phyloP scores from a whole-genome alignment of 805 yeast genomes.

The Priceomyces castillae region DNA sequence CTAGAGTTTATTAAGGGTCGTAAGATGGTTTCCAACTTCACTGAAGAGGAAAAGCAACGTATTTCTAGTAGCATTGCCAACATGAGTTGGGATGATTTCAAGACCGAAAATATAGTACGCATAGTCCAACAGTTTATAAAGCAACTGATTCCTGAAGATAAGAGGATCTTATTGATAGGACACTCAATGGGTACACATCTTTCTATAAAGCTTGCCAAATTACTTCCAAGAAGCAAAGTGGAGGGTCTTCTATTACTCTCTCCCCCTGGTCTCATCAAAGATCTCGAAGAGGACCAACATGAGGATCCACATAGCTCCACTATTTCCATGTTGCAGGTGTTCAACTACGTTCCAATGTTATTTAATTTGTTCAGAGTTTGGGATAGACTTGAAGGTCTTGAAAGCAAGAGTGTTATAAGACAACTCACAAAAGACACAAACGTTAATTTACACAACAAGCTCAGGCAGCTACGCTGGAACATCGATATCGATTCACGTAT shows the following conservation, averaged over 20 bases:
- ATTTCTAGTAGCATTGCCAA: conserved; percentile 27
- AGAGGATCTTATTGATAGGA: conserved; percentile 53
- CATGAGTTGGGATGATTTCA: conserved; percentile 42
- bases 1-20: conserved; percentile 11
- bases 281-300: conserved; percentile 9
- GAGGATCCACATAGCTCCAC: conserved; percentile 1
- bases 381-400: conserved; percentile 63
- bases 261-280: conserved; percentile 43
- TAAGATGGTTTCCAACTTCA: conserved; percentile 19
- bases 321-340: conserved; percentile 21
- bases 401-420: conserved; percentile 57
- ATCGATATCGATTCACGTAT: conserved; percentile 55
- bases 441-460: conserved; percentile 38
- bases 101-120: conserved; percentile 40
- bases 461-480: conserved; percentile 69
- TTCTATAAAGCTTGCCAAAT: conserved; percentile 42
- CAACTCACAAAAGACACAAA: conserved; percentile 39
- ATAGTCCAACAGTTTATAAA: conserved; percentile 36
- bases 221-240: conserved; percentile 35
- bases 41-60: conserved; percentile 29
- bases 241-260: conserved; percentile 50
- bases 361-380: conserved; percentile 55
- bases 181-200: conserved; percentile 75
- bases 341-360: conserved; percentile 40
- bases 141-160: conserved; percentile 36